Percentiles rank a stretch among this genome's conserved stretches.
phyloP scores from a whole-genome alignment of 345 rosid genomes.

The Toxicodendron radicans region DNA sequence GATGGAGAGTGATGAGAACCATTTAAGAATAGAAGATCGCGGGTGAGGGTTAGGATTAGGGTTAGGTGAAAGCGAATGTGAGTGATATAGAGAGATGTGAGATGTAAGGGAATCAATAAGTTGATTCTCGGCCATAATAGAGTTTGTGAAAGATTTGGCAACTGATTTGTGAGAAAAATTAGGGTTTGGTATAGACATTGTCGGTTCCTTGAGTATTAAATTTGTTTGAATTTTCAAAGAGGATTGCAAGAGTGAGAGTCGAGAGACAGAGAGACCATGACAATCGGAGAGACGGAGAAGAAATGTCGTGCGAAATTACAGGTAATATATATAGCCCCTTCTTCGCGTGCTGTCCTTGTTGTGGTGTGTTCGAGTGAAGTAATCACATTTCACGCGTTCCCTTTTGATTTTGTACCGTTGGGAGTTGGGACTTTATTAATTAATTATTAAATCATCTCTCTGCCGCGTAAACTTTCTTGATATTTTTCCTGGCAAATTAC shows the following conservation, averaged over 20 bases:
- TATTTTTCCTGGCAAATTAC: too few species aligned
- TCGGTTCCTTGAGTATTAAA: too few species aligned
- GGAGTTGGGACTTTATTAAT: too few species aligned
- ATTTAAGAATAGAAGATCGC: conserved; percentile 69
- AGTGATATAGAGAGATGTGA: conserved; percentile 86
- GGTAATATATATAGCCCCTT: too few species aligned
- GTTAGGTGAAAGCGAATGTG: conserved; percentile 36
- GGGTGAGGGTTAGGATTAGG: conserved; percentile 38
- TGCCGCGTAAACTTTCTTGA: too few species aligned
- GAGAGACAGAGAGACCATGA: background rate
- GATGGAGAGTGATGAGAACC: conserved; percentile 79
- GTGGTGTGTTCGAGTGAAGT: too few species aligned
- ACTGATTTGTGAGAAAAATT: conserved; percentile 15
- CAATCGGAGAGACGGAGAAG: background rate
- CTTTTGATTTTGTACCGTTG: too few species aligned
- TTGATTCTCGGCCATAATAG: conserved; percentile 55
- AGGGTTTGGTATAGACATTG: conserved; percentile 37
- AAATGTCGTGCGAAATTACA: background rate
- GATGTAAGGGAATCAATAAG: conserved; percentile 78
- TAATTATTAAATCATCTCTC: too few species aligned
- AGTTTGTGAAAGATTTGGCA: conserved; percentile 19
- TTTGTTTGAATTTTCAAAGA: background rate
- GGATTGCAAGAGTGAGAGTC: background rate
- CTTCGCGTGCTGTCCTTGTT: too few species aligned
- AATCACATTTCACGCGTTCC: too few species aligned